Evolutionary conservation across 2,329 filamentous ascomycete species (phyloP).

Genomic region (Paramyrothecium sp.): DNA sequence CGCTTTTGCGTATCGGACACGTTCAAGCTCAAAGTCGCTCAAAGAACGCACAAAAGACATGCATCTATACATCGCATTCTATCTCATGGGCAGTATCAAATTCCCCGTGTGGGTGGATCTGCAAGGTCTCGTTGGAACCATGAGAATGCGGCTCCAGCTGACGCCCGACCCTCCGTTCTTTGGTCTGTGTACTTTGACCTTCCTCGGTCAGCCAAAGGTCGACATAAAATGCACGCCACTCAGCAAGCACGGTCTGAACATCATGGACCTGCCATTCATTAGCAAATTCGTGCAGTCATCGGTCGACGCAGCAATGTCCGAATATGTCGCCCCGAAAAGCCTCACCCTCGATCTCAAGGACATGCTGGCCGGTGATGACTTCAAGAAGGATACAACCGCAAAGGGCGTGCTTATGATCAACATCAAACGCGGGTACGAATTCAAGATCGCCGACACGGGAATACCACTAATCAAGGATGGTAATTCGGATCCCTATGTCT

Average conservation of each 20-base stretch:
- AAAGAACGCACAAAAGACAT: slow-evolving; percentile 66
- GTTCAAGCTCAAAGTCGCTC: slow-evolving; percentile 58
- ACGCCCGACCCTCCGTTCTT: slow-evolving; percentile 77
- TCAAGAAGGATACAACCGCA: slow-evolving; percentile 70
- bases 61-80: slow-evolving; percentile 71
- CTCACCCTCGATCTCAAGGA: slow-evolving; percentile 73
- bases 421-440: slow-evolving; percentile 66
- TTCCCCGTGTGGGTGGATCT: slow-evolving; percentile 74
- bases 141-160: slow-evolving; percentile 68
- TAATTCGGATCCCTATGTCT: slow-evolving; percentile 69
- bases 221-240: slow-evolving; percentile 69
- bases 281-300: slow-evolving; percentile 74
- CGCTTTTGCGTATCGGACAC: slow-evolving; percentile 69
- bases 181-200: slow-evolving; percentile 70
- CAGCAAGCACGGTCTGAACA: slow-evolving; percentile 66
- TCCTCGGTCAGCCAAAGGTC: slow-evolving; percentile 73
- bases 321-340: slow-evolving; percentile 76
- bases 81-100: slow-evolving; percentile 54
- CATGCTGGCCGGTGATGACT: slow-evolving; percentile 75
- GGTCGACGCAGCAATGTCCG: slow-evolving; percentile 70
- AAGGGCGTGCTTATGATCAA: slow-evolving; percentile 64
- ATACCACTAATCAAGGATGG: slow-evolving; percentile 58
- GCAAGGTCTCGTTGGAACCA: slow-evolving; percentile 67
- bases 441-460: slow-evolving; percentile 68
- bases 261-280: slow-evolving; percentile 74